Conservation (phyloP, 768 basidiomycete species). For the Kwoniella sp. region DNA sequence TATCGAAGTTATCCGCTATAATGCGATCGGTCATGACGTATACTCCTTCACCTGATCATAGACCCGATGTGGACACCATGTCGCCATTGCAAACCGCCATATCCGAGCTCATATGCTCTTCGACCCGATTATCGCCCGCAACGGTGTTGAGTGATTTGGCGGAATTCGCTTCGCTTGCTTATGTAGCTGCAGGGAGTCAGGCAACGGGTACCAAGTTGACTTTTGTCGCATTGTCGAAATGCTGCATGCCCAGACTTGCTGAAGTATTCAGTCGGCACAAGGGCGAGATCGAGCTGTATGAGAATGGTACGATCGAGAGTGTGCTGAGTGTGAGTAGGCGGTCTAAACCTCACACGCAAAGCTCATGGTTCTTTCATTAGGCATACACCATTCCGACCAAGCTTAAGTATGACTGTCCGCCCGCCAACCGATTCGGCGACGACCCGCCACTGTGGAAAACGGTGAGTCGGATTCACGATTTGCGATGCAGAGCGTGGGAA, state of each 20-base stretch:
- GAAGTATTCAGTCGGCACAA: constrained; percentile 58
- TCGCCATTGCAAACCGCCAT: constrained; percentile 61
- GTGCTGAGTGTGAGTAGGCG: constrained; percentile 62
- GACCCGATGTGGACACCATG: constrained; percentile 78
- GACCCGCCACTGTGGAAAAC: constrained; percentile 92
- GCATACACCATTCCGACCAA: constrained; percentile 88
- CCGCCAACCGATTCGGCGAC: constrained; percentile 79
- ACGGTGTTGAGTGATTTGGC: constrained; percentile 77
- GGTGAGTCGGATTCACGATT: constrained; percentile 57
- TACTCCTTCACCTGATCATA: constrained; percentile 73
- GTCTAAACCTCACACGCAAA: too few relatives aligned
- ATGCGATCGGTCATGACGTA: constrained; percentile 74
- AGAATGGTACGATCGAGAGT: constrained; percentile 78
- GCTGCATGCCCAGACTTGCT: constrained; percentile 75
- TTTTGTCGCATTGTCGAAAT: constrained; percentile 85
- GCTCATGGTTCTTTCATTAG: constrained; percentile 49
- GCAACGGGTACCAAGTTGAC: constrained; percentile 57
- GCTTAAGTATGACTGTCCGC: constrained; percentile 89
- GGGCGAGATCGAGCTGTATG: constrained; percentile 59
- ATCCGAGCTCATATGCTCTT: constrained; percentile 63
- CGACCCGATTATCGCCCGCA: constrained; percentile 65
- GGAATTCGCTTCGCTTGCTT: constrained; percentile 80
- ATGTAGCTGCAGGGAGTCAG: constrained; percentile 63
- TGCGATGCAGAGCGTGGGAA: too few relatives aligned
- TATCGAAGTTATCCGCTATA: constrained; percentile 68